Evolutionary conservation across 768 basidiomycete genomes (phyloP).

Genomic region (Lactifluus pinguis): DNA sequence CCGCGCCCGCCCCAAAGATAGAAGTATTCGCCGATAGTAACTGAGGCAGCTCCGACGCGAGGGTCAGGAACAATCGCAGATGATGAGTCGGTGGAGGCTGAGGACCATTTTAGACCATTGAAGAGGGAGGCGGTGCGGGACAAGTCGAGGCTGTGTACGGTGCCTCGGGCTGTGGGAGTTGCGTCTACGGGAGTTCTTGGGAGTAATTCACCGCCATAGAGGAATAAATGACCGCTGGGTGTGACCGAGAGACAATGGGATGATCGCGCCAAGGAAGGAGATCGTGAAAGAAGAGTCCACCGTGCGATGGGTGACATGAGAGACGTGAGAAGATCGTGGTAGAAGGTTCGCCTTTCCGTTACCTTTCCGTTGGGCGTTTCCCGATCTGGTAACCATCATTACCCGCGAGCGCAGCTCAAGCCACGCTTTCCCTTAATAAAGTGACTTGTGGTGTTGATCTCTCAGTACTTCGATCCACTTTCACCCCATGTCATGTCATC

Average conservation of each 20-base stretch:
- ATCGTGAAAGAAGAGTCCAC: not conserved
- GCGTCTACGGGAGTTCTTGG: conserved; percentile 24
- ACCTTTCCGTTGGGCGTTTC: too few species aligned
- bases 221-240: conserved; percentile 18
- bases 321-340: too few species aligned
- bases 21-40: conserved; percentile 21
- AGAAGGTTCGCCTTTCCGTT: too few species aligned
- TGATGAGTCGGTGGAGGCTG: not conserved
- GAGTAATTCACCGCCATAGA: conserved; percentile 38
- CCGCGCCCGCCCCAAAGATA: conserved; percentile 42
- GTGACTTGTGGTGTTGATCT: not conserved
- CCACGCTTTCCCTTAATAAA: too few species aligned
- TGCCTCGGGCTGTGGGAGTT: conserved; percentile 30
- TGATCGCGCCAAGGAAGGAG: conserved; percentile 28
- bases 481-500: conserved; percentile 8
- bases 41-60: conserved; percentile 4
- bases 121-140: not conserved
- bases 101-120: not conserved
- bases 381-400: too few species aligned
- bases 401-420: too few species aligned
- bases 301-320: too few species aligned
- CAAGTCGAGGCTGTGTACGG: conserved; percentile 25
- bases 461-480: not conserved
- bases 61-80: not conserved
- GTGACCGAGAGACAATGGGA: conserved; percentile 31